Base-by-base conservation (phyloP, 495 filamentous ascomycete species). In the Xylona heveae region DNA sequence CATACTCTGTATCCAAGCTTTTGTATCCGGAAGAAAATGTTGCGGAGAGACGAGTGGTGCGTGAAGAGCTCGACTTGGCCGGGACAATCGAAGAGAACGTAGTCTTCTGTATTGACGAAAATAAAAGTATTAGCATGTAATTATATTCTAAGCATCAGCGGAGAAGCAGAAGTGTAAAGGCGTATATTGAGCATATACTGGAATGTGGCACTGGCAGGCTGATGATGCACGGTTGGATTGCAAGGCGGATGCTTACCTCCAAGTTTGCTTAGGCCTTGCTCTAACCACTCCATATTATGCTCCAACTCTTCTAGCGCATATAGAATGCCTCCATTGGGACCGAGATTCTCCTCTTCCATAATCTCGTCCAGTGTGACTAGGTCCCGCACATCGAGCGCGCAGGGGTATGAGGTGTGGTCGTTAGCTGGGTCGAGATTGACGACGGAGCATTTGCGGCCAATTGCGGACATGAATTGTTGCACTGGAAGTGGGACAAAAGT, bases 391-490 rank as follows among this genome's bases (percentile, higher is more conserved):
- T 95, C 90, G 46, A 97, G 64, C 31, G 84, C 83, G 53, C 74
- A 81, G 3, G 72, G 69, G 44, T 83, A 85, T 24, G 58, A 70
- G 2, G 70, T 76, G 29, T 62, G 60, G 46, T 97, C 88, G 59
- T 97, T 97, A 28, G 88, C 88, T 21, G 88, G 88, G 56, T 97
- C 88, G 38, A 97, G 74, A 53, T 97, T 97, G 35, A 93, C 78
- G 24, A 92, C 66, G 8, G 82, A 88, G 58, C 80, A 92, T 56
- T 88, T 83, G 24, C 88, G 75, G 24, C 80, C 80, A 46, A 97
- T 91, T 30, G 88, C 84, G 35, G 69, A 68, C 60, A 94, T 74
- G 62, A 94, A 95, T 57, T 97, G 88, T 42, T 92, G 79, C 79
- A 97, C 24, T 20, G 32, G 5, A 26, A 14, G 24, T 34, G n/a